Conservation (phyloP, 768 basidiomycete genomes). For the Nevesoporus exiguus region DNA sequence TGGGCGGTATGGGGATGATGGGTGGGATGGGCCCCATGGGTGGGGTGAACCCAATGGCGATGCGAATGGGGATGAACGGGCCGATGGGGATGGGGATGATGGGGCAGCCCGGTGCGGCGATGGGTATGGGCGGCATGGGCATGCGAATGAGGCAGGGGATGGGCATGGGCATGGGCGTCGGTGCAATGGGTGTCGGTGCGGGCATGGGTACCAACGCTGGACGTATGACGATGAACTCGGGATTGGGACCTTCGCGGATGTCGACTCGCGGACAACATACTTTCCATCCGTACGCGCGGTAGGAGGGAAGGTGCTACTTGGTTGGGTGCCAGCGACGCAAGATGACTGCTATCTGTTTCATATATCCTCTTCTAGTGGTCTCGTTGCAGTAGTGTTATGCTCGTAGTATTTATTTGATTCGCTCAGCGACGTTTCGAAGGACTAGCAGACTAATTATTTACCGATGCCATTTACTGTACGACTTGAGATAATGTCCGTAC, state of each 20-base stretch:
- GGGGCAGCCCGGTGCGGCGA: conserved; percentile 14
- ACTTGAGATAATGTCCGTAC: background rate
- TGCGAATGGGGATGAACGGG: conserved; percentile 32
- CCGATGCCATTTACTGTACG: conserved; percentile 18
- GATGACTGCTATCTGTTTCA: conserved; percentile 23
- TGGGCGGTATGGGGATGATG: conserved; percentile 39
- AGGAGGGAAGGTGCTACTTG: background rate
- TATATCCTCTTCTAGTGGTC: conserved; percentile 29
- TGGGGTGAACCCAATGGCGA: conserved; percentile 33
- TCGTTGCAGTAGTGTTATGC: conserved; percentile 5
- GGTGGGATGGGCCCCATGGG: conserved; percentile 26
- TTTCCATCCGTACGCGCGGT: conserved; percentile 67
- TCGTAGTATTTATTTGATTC: conserved; percentile 15
- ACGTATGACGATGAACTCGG: conserved; percentile 41
- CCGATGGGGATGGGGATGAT: conserved; percentile 42
- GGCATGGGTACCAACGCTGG: conserved; percentile 32
- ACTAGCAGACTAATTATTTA: background rate
- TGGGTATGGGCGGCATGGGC: conserved; percentile 32
- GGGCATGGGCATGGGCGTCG: conserved; percentile 40
- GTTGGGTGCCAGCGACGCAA: background rate
- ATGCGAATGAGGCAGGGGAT: conserved; percentile 36
- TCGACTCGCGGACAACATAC: conserved; percentile 53
- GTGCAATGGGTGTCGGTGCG: conserved; percentile 34
- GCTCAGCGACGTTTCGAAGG: background rate
- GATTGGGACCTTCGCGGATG: conserved; percentile 47